Evolutionary conservation across 2,329 filamentous ascomycete species (phyloP).

Genomic region (Sporothrix mexicana): DNA sequence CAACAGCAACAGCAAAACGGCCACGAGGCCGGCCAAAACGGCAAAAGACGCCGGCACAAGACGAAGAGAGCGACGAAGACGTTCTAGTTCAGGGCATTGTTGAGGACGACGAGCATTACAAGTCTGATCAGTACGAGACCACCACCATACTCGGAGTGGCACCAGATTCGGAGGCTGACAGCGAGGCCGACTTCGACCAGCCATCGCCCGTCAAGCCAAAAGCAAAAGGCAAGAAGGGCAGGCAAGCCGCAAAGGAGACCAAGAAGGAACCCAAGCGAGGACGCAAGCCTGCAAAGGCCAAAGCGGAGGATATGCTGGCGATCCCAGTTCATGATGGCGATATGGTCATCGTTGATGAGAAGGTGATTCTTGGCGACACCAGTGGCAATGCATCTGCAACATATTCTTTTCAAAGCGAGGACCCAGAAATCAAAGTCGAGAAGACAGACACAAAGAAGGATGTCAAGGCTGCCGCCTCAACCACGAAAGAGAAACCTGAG

Average conservation of each 20-base stretch:
- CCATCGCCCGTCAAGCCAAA: not conserved
- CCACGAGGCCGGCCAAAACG: conserved; percentile 23
- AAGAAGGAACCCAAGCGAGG: conserved; percentile 2
- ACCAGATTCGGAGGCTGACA: not conserved
- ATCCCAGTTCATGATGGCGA: not conserved
- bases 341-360: not conserved
- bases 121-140: not conserved
- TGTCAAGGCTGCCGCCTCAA: not conserved
- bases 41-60: conserved; percentile 26
- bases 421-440: conserved; percentile 29
- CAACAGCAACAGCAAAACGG: conserved; percentile 8
- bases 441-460: not conserved
- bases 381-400: conserved; percentile 22
- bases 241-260: not conserved
- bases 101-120: not conserved
- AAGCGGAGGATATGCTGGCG: not conserved
- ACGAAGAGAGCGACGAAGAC: conserved; percentile 8
- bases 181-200: not conserved
- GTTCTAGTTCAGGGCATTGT: not conserved
- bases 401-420: not conserved
- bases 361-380: conserved; percentile 17
- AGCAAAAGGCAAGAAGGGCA: conserved; percentile 9
- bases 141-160: not conserved
- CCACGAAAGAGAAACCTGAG: not conserved
- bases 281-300: not conserved